Conservation (phyloP, 2,329 filamentous ascomycete species). For the Aspergillus udagawae region DNA sequence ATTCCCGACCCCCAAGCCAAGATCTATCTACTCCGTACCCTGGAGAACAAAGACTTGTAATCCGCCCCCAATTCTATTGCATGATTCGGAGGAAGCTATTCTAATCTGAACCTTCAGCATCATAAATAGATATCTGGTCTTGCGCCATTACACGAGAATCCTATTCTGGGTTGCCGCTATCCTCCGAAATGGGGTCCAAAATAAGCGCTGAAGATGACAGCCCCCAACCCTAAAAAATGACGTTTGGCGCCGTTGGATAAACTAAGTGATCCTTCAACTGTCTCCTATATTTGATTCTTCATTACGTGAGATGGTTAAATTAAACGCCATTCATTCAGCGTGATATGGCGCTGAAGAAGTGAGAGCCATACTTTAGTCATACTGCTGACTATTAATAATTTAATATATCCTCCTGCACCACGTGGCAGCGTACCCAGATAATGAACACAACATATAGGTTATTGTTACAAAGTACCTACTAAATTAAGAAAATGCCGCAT, state of each 20-base stretch:
- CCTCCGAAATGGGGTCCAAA: not conserved
- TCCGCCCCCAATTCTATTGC: not conserved
- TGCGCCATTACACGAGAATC: conserved; percentile 8
- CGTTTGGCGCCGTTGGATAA: not conserved
- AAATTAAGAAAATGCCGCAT: not conserved
- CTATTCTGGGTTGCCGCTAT: not conserved
- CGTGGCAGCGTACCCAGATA: too few species aligned
- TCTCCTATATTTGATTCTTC: not conserved
- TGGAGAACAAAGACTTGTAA: not conserved
- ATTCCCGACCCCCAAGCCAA: not conserved
- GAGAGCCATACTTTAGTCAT: not conserved
- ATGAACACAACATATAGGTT: not conserved
- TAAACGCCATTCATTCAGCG: not conserved
- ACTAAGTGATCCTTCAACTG: not conserved
- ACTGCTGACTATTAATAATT: not conserved
- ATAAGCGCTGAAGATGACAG: not conserved
- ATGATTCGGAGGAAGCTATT: not conserved
- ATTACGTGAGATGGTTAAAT: not conserved
- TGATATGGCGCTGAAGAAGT: not conserved
- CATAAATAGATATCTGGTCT: not conserved
- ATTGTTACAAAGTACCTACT: not conserved
- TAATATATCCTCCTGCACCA: too few species aligned
- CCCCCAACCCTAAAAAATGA: not conserved
- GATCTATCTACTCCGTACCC: not conserved
- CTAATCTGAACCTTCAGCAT: not conserved